Evolutionary conservation across 2,329 filamentous ascomycete species (phyloP), one percentile per base, ranked within the genome.

Genomic region (Didymella exigua): DNA sequence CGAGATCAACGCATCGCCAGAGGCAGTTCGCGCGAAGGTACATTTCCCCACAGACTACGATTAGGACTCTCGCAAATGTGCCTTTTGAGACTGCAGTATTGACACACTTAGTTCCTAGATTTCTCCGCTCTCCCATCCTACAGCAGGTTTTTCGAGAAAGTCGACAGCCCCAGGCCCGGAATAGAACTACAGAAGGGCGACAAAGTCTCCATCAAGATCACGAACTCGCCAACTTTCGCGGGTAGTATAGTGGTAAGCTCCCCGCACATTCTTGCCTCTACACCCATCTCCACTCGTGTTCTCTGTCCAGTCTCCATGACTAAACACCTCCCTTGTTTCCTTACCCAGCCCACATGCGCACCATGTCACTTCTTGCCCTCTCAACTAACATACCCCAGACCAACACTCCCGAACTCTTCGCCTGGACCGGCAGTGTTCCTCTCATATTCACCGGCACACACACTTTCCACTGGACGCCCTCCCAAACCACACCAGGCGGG

Each of bases 371-470:
- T n/a, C n/a, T n/a, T n/a, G n/a, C n/a, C n/a, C n/a, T n/a, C n/a
- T n/a, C n/a, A n/a, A n/a, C 40, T 27, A 29, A 33, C 16, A 16
- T 9, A 37, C 26, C 5, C 21, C 33, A 65, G 54, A 26, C 50
- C 26, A 65, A 63, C 30, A 58, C 54, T 0, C 54, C 60, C 0
- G 19, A 7, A 0, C 11, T 16, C 0, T 67, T 68, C 40, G 31
- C 45, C 18, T 65, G 63, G 63, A 52, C 38, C 0, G 61, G 65
- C 8, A 29, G 19, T 3, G 41, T 65, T 8, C 60, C 61, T 1
- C 23, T 52, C 43, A 6, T 64, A 11, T 67, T 68, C 34, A 59
- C 54, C 4, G 65, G 65, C 3, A 54, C 56, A 1, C 65, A 68
- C 27, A 31, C 19, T 2, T 67, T 68, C 43, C 10, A 5, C 3